Conservation (phyloP, 2,329 filamentous ascomycete genomes). For the Moelleriella libera region DNA sequence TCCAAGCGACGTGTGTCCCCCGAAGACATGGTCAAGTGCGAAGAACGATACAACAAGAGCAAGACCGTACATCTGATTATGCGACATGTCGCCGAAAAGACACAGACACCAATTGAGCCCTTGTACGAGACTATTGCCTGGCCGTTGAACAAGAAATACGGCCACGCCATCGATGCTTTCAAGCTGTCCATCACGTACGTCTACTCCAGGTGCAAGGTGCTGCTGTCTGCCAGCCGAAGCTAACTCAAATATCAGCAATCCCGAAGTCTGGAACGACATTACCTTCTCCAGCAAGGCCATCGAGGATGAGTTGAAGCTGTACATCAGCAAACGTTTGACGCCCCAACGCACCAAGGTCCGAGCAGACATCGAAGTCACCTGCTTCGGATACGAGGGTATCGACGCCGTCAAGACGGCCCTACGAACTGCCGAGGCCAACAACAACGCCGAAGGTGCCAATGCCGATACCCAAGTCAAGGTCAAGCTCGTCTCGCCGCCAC, state of each 20-base stretch:
- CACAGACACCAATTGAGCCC: conserved; percentile 80
- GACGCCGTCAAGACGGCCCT: conserved; percentile 93
- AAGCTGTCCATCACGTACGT: conserved; percentile 94
- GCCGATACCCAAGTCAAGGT: conserved; percentile 88
- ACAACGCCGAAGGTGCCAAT: conserved; percentile 45
- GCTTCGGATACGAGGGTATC: conserved; percentile 93
- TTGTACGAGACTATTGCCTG: conserved; percentile 92
- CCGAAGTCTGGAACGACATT: conserved; percentile 90
- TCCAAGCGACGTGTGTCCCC: conserved; percentile 96
- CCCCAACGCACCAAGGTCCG: conserved; percentile 98
- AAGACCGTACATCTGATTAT: conserved; percentile 99
- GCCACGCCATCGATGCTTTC: conserved; percentile 93
- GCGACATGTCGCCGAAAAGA: conserved; percentile 97
- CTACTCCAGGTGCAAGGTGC: not conserved
- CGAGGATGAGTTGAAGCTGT: conserved; percentile 79
- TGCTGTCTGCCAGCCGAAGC: not conserved
- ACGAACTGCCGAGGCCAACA: conserved; percentile 79
- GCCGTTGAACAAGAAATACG: conserved; percentile 96
- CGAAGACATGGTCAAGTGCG: conserved; percentile 95
- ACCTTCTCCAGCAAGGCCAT: conserved; percentile 76
- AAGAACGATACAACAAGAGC: conserved; percentile 99
- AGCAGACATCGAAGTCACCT: conserved; percentile 92
- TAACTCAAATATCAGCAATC: conserved; percentile 46
- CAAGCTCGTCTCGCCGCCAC: conserved; percentile 90
- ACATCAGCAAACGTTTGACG: conserved; percentile 94